Evolutionary conservation across 2,329 filamentous ascomycete species (phyloP).

Genomic region (Emmonsia crescens): DNA sequence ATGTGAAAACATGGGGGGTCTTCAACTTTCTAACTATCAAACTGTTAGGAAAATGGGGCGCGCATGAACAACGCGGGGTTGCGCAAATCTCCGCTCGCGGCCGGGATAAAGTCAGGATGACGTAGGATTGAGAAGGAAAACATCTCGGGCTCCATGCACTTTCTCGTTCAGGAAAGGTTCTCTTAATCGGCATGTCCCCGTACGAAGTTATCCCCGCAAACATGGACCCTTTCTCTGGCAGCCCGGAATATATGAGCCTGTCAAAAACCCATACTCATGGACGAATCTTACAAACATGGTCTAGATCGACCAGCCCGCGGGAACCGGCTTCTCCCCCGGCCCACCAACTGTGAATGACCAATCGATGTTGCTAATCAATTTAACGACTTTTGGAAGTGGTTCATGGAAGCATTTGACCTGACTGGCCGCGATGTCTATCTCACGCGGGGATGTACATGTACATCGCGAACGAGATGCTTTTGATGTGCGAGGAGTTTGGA

Average conservation of each 20-base stretch:
- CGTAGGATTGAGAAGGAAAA: too few species aligned
- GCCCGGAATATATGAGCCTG: conserved; percentile 52
- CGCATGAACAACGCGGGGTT: too few species aligned
- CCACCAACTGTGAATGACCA: conserved; percentile 53
- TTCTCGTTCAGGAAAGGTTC: too few species aligned
- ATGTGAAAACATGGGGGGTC: too few species aligned
- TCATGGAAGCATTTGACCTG: conserved; percentile 57
- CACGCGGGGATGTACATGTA: conserved; percentile 56
- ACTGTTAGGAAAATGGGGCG: too few species aligned
- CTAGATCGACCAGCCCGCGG: conserved; percentile 57
- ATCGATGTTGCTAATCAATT: conserved; percentile 59
- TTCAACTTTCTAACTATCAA: too few species aligned
- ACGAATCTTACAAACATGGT: conserved; percentile 64
- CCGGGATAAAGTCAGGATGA: too few species aligned
- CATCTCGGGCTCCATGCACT: too few species aligned
- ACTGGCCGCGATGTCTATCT: conserved; percentile 60
- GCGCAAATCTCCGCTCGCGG: too few species aligned
- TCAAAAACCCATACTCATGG: conserved; percentile 62
- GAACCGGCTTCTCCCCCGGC: conserved; percentile 59
- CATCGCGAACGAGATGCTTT: conserved; percentile 64
- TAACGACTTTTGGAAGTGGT: conserved; percentile 68
- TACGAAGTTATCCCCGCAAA: too few species aligned
- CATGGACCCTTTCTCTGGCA: conserved; percentile 66
- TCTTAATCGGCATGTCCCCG: too few species aligned
- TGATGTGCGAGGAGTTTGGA: conserved; percentile 55